A percentile compares a stretch with the other conserved stretches of the same genome.
Evolutionary conservation across 306 rosid species (phyloP).

Genomic region (Castanopsis chinensis): DNA sequence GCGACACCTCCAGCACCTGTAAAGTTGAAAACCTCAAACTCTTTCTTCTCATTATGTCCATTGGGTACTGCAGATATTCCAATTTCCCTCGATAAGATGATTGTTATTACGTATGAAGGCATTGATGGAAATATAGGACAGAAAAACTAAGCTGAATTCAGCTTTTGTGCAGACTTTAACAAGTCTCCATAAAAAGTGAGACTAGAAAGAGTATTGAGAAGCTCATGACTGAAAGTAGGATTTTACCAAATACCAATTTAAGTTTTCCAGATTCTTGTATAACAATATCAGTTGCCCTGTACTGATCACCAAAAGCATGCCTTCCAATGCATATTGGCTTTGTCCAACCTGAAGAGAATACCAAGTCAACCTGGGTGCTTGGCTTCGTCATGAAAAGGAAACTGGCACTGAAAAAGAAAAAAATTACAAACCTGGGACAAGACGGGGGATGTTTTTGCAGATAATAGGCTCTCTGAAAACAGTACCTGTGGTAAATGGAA

Average conservation of each 20-base stretch:
- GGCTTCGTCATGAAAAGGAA: not conserved
- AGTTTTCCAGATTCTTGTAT: slow-evolving; percentile 59
- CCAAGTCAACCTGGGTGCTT: slow-evolving; percentile 29
- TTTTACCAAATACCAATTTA: slow-evolving; percentile 47
- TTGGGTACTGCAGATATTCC: slow-evolving; percentile 59
- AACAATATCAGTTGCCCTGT: slow-evolving; percentile 54
- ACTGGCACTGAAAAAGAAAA: not conserved
- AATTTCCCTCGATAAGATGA: slow-evolving; percentile 6
- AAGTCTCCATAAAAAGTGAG: not conserved
- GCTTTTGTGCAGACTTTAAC: not conserved
- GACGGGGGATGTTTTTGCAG: slow-evolving; percentile 93
- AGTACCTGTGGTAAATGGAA: slow-evolving; percentile 58
- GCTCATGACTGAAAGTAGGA: not conserved
- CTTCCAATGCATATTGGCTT: slow-evolving; percentile 74
- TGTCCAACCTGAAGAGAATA: slow-evolving; percentile 67
- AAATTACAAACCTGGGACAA: slow-evolving; percentile 73
- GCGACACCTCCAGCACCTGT: slow-evolving; percentile 60
- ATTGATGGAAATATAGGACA: not conserved
- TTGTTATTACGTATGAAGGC: not conserved
- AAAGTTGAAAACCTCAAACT: slow-evolving; percentile 47
- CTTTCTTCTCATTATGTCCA: slow-evolving; percentile 57
- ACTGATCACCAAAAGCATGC: slow-evolving; percentile 69
- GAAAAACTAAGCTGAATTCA: not conserved
- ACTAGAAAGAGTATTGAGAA: not conserved
- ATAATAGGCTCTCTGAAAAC: slow-evolving; percentile 98